Base-by-base conservation (phyloP, 176 grass and related monocot genomes). In the Phyllostachys edulis region DNA sequence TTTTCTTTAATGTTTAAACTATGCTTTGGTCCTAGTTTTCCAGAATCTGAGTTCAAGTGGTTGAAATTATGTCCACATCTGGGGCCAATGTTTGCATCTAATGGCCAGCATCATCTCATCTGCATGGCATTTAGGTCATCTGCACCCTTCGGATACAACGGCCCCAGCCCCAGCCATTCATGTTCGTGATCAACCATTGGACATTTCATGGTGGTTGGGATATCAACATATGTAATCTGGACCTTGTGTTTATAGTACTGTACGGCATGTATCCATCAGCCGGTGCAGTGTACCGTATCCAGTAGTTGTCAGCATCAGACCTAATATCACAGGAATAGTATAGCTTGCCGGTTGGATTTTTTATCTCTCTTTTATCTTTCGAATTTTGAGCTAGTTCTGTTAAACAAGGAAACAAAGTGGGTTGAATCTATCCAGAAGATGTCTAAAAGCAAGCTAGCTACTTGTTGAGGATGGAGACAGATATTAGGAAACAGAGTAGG, bases 201-300 rank as follows among this genome's bases (percentile, higher is more conserved):
- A n/a, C 8, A 37, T 14, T 64, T 76, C 63, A 69, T 4, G 69
- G 52, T 81, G 40, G 87, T 85, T 89, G 77, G 16, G 70, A 50
- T 55, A 76, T 85, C 71, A 36, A 68, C 54, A 50, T 54, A 40
- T 20, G 60, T 7, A 10, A 47, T 79, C 87, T 73, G 29, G 49
- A 29, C 62, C 81, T 24, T 44, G n/a, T 81, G 63, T 44, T 26
- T 36, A 65, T 18, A 5, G n/a, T 61, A 59, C 59, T 79, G 77
- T 63, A 45, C 38, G 61, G 38, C 11, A 1, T 15, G 51, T 63
- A 73, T 63, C 72, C 34, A 76, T 89, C 70, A 63, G 42, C 54
- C n/a, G 17, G 70, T 63, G 80, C 63, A 66, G 16, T 67, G 29
- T 29, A 41, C 77, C 13, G 62, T 89, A 85, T 81, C 71, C 52